These are phyloP conservation scores for Phytophthora parvispora DNA, from an alignment of 352 stramenopile species.

Conservation along the genomic window DNA sequence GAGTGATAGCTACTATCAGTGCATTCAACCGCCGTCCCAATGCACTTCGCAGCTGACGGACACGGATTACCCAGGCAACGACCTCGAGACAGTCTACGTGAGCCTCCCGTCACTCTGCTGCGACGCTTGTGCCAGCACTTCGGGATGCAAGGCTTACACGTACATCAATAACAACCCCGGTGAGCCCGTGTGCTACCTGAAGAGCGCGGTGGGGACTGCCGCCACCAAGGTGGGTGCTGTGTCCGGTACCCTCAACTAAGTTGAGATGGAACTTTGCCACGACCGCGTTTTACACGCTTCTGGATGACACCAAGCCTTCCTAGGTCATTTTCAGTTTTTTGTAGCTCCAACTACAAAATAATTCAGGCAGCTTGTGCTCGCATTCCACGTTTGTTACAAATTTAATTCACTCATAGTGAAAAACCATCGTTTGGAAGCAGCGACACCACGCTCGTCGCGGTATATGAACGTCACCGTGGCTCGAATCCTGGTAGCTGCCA, in stretches of 20 bases:
- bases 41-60: conserved; percentile 39
- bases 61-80: conserved; percentile 50
- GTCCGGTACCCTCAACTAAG: conserved; percentile 47
- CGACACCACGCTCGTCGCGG: conserved; percentile 13
- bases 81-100: conserved; percentile 54
- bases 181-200: conserved; percentile 37
- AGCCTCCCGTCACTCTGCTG: conserved; percentile 48
- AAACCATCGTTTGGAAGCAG: conserved; percentile 30
- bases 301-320: neutral
- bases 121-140: conserved; percentile 41
- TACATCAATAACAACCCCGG: conserved; percentile 53
- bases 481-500: conserved; percentile 25
- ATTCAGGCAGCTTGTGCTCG: neutral
- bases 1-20: conserved; percentile 48
- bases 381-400: neutral
- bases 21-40: conserved; percentile 31
- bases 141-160: conserved; percentile 53
- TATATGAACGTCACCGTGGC: conserved; percentile 5
- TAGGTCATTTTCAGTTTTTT: neutral
- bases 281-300: neutral
- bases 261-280: neutral
- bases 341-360: neutral
- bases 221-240: conserved; percentile 34
- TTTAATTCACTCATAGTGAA: conserved; percentile 17
- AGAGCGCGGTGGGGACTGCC: conserved; percentile 32